A percentile compares a stretch with the other conserved stretches of the same genome.
phyloP scores from a whole-genome alignment of 2,329 filamentous ascomycete genomes.

The Aulographum hederae region DNA sequence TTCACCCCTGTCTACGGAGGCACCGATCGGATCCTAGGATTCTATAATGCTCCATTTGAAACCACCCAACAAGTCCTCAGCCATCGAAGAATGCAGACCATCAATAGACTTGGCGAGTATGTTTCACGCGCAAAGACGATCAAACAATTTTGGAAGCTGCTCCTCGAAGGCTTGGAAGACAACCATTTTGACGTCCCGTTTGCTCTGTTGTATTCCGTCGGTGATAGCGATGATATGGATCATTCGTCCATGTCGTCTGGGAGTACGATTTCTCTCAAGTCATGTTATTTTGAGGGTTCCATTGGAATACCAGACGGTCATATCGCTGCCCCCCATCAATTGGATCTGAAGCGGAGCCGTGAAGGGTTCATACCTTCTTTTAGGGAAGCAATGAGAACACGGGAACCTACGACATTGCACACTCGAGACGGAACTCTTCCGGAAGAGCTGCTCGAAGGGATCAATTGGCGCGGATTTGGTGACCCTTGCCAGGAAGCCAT shows the following conservation, averaged over 20 bases:
- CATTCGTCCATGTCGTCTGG: neutral
- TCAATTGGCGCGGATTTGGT: conserved; percentile 15
- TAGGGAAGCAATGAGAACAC: conserved; percentile 15
- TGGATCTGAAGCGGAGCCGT: conserved; percentile 9
- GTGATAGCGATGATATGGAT: conserved; percentile 4
- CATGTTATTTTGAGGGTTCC: neutral
- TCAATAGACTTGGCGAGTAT: conserved; percentile 19
- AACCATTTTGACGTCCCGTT: conserved; percentile 15
- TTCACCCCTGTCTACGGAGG: conserved; percentile 22
- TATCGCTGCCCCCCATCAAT: neutral
- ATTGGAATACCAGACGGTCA: neutral
- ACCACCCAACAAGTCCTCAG: conserved; percentile 20
- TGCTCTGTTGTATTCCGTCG: conserved; percentile 15
- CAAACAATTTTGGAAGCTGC: conserved; percentile 28
- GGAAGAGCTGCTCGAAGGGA: conserved; percentile 8
- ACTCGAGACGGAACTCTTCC: conserved; percentile 4
- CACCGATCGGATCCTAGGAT: conserved; percentile 14
- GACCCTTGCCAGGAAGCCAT: conserved; percentile 15
- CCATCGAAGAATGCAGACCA: conserved; percentile 18
- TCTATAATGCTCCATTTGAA: conserved; percentile 17
- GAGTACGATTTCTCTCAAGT: neutral
- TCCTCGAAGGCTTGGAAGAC: conserved; percentile 28
- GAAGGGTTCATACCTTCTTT: conserved; percentile 15
- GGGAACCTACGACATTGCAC: conserved; percentile 6
- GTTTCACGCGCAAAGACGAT: conserved; percentile 11